These are phyloP conservation scores for Dillenia turbinata DNA, from an alignment of 164 flowering plant species.

Conservation along the genomic window DNA sequence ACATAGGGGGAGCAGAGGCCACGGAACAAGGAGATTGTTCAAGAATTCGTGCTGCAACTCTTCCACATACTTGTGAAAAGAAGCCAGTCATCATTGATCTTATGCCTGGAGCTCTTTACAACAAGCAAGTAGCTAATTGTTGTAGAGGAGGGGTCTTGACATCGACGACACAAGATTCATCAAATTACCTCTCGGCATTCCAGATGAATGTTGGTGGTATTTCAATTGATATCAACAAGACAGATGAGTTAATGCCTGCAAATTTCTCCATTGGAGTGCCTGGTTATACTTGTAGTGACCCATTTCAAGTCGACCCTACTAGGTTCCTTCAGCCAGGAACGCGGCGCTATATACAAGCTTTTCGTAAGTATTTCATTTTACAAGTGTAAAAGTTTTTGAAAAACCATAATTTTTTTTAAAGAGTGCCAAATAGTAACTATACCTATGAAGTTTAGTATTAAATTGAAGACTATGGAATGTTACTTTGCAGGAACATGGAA, in stretches of 20 bases:
- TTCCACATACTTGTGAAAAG: constrained; percentile 59
- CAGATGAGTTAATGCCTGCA: constrained; percentile 20
- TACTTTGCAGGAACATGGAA: constrained; percentile 60
- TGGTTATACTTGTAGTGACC: constrained; percentile 60
- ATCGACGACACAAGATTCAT: constrained; percentile 48
- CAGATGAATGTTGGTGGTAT: constrained; percentile 39
- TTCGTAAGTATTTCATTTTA: constrained; percentile 32
- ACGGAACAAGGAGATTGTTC: constrained; percentile 65
- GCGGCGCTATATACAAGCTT: constrained; percentile 55
- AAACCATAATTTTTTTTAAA: neutral
- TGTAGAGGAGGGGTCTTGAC: constrained; percentile 71
- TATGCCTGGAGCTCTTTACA: constrained; percentile 51
- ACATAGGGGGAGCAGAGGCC: constrained; percentile 64
- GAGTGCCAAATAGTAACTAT: neutral
- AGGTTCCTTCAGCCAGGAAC: constrained; percentile 34
- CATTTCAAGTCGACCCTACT: constrained; percentile 40
- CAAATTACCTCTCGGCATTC: constrained; percentile 35
- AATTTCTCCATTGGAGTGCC: constrained; percentile 57
- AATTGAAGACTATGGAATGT: neutral
- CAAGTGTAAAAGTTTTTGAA: neutral
- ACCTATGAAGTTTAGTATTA: neutral
- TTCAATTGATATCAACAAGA: neutral
- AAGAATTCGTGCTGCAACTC: constrained; percentile 6
- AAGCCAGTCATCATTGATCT: constrained; percentile 50
- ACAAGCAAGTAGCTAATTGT: constrained; percentile 50